Evolutionary conservation across 192 early-diverging fungal species (phyloP).

Genomic region (Lobulomyces angularis): DNA sequence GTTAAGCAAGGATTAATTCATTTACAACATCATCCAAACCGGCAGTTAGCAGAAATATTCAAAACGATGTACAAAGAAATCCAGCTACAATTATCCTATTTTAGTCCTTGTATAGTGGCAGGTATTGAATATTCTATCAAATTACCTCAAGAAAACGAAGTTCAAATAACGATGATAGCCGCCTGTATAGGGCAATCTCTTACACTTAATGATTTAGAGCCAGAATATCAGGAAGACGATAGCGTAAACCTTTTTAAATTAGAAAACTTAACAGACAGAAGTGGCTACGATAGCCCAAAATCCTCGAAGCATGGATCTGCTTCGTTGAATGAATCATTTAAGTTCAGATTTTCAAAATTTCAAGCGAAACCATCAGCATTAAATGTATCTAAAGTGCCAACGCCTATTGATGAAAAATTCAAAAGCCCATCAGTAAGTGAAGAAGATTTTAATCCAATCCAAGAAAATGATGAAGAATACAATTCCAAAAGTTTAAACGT

Average conservation of each 20-base stretch:
- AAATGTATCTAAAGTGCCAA: too few relatives aligned
- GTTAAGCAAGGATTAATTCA: slow-evolving; percentile 49
- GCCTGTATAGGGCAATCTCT: background rate
- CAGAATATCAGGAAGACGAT: background rate
- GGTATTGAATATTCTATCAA: slow-evolving; percentile 54
- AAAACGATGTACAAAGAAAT: slow-evolving; percentile 52
- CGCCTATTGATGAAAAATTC: too few relatives aligned
- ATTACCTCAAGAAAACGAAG: slow-evolving; percentile 40
- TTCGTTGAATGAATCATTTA: background rate
- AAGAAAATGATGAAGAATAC: too few relatives aligned
- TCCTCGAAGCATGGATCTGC: background rate
- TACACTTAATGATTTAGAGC: background rate
- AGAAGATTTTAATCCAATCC: too few relatives aligned
- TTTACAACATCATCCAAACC: slow-evolving; percentile 54
- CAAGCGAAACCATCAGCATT: too few relatives aligned
- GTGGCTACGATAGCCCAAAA: background rate
- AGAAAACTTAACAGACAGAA: too few relatives aligned
- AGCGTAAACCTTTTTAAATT: background rate
- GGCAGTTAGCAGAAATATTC: slow-evolving; percentile 56
- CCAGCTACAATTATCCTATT: slow-evolving; percentile 45
- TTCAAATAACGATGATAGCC: slow-evolving; percentile 53
- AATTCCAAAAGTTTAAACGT: too few relatives aligned
- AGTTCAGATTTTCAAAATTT: too few relatives aligned
- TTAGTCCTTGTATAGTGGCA: slow-evolving; percentile 48
- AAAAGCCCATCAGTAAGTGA: too few relatives aligned